phyloP scores from a whole-genome alignment of 176 grass and related monocot species.

The Dendrocalamus sinicus region DNA sequence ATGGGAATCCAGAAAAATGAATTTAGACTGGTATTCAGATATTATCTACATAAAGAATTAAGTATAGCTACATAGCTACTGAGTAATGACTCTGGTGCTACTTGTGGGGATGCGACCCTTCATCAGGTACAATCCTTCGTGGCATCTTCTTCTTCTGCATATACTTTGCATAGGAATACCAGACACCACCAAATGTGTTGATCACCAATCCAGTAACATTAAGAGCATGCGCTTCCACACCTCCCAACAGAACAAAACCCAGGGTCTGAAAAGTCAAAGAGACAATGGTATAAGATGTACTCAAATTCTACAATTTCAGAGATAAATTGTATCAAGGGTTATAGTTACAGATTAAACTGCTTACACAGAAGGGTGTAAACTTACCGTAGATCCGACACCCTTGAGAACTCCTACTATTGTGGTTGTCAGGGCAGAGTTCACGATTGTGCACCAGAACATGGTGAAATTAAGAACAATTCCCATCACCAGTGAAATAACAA shows the following conservation, averaged over 20 bases:
- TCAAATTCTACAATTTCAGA: background rate
- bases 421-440: conserved; percentile 95
- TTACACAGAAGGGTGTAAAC: background rate
- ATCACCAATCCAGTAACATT: conserved; percentile 86
- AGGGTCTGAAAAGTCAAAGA: conserved; percentile 61
- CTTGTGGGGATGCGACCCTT: conserved; percentile 57
- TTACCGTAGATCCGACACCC: conserved; percentile 90
- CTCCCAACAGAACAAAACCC: conserved; percentile 91
- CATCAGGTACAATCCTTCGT: conserved; percentile 57
- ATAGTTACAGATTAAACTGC: background rate
- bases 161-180: conserved; percentile 94
- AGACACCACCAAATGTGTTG: conserved; percentile 86
- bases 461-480: conserved; percentile 88
- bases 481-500: conserved; percentile 81
- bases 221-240: conserved; percentile 75
- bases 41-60: conserved; percentile 1
- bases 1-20: background rate
- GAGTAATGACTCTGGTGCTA: conserved; percentile 20
- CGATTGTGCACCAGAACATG: conserved; percentile 97
- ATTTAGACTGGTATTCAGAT: background rate
- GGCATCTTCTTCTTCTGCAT: conserved; percentile 70
- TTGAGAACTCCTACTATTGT: conserved; percentile 98
- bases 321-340: background rate
- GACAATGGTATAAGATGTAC: background rate
- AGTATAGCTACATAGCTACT: background rate